phyloP scores from a whole-genome alignment of 306 rosid species.

The apple (Malus domestica) region ASM211411v1 NC_041794.1:27123501-27124000 shows the following conservation, averaged over 20 bases:
- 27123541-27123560: slow-evolving; percentile 15
- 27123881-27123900: no score
- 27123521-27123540: slow-evolving; percentile 24
- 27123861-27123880: no score
- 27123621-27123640: slow-evolving; percentile 29
- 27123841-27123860: background rate
- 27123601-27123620: slow-evolving; percentile 35
- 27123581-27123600: slow-evolving; percentile 21
- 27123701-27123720: background rate
- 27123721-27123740: background rate
- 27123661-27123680: slow-evolving; percentile 2
- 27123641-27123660: slow-evolving; percentile 14
- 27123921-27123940: rapidly evolving
- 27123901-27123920: no score
- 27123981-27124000: no score
- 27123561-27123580: slow-evolving; percentile 21
- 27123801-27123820: background rate
- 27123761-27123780: background rate
- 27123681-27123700: background rate
- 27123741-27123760: background rate
- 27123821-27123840: background rate
- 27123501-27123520: background rate
- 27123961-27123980: no score
- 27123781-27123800: background rate
- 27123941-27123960: no score